A percentile compares a stretch with the other conserved stretches of the same genome.
phyloP scores from a whole-genome alignment of 805 yeast genomes.

The Saccharomycopsis fermentans region DNA sequence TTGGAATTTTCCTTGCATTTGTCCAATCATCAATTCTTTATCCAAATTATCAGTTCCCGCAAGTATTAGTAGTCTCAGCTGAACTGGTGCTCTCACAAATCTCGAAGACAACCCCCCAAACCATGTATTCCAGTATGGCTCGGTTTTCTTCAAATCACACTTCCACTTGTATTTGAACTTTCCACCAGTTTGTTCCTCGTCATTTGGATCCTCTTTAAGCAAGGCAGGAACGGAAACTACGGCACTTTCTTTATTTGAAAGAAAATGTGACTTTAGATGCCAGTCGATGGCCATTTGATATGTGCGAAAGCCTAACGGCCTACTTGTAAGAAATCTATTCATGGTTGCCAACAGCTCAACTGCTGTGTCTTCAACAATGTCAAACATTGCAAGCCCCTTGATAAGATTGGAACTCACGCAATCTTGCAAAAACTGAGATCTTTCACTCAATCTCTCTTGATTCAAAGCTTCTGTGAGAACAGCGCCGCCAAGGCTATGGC shows the following conservation, averaged over 20 bases:
- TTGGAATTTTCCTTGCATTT: constrained; percentile 97
- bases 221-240: constrained; percentile 67
- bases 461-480: constrained; percentile 49
- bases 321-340: constrained; percentile 49
- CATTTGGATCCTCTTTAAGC: constrained; percentile 24
- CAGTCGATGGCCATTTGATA: constrained; percentile 62
- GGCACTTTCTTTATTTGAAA: constrained; percentile 56
- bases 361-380: constrained; percentile 93
- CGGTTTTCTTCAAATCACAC: constrained; percentile 51
- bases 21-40: constrained; percentile 80
- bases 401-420: constrained; percentile 23
- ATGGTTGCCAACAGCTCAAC: constrained; percentile 56
- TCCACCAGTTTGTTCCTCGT: constrained; percentile 18
- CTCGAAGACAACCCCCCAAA: constrained; percentile 53
- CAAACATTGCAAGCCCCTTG: constrained; percentile 69
- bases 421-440: constrained; percentile 13
- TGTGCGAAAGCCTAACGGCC: constrained; percentile 52
- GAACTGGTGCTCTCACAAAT: constrained; percentile 38
- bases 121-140: constrained; percentile 76
- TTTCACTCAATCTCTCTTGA: constrained; percentile 4
- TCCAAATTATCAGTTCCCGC: constrained; percentile 90
- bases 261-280: constrained; percentile 53
- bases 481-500: constrained; percentile 92
- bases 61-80: constrained; percentile 60
- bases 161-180: constrained; percentile 42